Evolutionary conservation across 192 early-diverging fungal genomes (phyloP).

Genomic region (Dissophora globulifera): DNA sequence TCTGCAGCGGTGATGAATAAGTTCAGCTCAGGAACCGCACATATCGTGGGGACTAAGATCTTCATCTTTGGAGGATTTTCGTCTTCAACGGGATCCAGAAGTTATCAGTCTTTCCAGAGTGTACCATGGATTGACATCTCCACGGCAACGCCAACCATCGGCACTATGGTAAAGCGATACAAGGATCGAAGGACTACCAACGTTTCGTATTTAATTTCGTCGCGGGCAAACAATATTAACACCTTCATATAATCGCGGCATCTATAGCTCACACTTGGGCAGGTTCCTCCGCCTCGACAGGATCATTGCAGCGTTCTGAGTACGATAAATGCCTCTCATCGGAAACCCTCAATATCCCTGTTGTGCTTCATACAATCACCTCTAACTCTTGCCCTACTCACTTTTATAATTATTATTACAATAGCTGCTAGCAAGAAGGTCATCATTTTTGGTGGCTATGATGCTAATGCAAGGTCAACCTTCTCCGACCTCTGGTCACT

Average conservation of each 20-base stretch:
- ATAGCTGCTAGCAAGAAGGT: slow-evolving; percentile 40
- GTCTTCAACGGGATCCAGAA: slow-evolving; percentile 2
- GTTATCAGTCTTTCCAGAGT: slow-evolving; percentile 31
- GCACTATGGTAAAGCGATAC: slow-evolving; percentile 18
- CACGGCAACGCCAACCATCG: slow-evolving; percentile 16
- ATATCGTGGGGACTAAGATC: slow-evolving; percentile 12
- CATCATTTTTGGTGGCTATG: slow-evolving; percentile 40
- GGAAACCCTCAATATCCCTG: no score
- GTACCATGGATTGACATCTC: slow-evolving; percentile 31
- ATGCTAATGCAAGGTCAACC: slow-evolving; percentile 11
- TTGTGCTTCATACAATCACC: no score
- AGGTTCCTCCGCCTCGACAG: slow-evolving; percentile 17
- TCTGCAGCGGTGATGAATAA: background rate
- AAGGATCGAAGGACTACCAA: background rate
- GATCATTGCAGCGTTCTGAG: slow-evolving; percentile 49
- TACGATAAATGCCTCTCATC: no score
- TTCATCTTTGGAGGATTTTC: slow-evolving; percentile 40
- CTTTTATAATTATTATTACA: no score
- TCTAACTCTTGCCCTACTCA: no score
- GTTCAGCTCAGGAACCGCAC: slow-evolving; percentile 33
- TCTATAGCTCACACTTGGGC: slow-evolving; percentile 24
- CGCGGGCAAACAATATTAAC: no score
- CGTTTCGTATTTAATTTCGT: background rate
- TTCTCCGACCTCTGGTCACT: slow-evolving; percentile 33
- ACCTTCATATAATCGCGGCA: no score